Conservation (phyloP, 352 stramenopile genomes). For the Chrysophaeum taylorii region DNA sequence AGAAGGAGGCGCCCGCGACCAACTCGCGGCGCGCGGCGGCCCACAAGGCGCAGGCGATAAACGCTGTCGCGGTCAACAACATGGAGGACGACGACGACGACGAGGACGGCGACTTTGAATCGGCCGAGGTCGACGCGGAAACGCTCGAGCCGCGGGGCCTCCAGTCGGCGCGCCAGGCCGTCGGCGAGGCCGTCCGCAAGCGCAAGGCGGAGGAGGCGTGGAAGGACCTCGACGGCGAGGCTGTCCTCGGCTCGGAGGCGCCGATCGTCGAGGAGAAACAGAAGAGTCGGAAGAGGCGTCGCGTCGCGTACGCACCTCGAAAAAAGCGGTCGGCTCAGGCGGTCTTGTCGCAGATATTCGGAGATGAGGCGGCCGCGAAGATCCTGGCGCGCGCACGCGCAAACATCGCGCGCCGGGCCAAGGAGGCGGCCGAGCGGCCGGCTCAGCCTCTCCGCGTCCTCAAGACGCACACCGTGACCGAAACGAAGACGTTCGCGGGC, state of each 20-base stretch:
- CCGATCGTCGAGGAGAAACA: no score
- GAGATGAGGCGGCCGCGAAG: neutral
- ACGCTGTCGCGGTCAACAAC: neutral
- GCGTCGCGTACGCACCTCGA: neutral
- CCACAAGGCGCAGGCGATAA: neutral
- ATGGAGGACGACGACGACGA: no score
- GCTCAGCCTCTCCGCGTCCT: neutral
- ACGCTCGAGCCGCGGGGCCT: neutral
- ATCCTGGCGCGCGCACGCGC: no score
- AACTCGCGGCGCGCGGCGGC: neutral
- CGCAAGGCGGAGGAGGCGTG: neutral
- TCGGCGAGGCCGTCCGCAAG: neutral
- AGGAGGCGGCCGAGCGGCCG: neutral
- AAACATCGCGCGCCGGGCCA: neutral
- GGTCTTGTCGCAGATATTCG: slow-evolving; percentile 1
- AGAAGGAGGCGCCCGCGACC: neutral
- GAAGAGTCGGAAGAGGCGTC: neutral
- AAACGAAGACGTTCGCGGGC: neutral
- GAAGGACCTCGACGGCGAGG: neutral
- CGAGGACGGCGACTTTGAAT: slow-evolving; percentile 1
- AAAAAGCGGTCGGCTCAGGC: neutral
- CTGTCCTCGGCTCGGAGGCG: neutral
- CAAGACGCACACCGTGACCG: neutral
- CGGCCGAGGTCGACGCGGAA: neutral
- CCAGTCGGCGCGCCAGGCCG: neutral